Evolutionary conservation across 352 stramenopile species (phyloP).

Genomic region (Phytophthora pisi): DNA sequence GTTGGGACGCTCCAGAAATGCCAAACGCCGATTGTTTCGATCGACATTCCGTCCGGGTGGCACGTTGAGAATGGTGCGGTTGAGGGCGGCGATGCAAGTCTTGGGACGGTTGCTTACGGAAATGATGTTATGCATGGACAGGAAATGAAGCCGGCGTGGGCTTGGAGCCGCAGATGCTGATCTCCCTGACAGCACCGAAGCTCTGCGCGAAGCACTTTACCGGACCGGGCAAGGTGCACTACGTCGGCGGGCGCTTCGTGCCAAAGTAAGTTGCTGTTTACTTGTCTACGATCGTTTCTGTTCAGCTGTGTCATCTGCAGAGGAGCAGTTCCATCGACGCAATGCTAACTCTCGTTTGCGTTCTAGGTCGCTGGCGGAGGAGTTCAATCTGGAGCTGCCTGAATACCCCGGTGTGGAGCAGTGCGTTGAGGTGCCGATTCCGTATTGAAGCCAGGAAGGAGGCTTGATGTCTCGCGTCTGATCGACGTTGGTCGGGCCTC

Average conservation of each 20-base stretch:
- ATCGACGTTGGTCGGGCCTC: not conserved
- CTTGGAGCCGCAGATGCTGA: slow-evolving; percentile 93
- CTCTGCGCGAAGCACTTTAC: slow-evolving; percentile 89
- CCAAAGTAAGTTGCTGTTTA: slow-evolving; percentile 68
- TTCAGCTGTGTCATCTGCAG: not conserved
- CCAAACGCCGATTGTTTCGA: slow-evolving; percentile 90
- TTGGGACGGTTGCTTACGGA: not conserved
- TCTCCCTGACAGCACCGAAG: slow-evolving; percentile 98
- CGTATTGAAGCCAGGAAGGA: slow-evolving; percentile 32
- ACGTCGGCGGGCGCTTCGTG: slow-evolving; percentile 96
- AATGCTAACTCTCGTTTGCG: not conserved
- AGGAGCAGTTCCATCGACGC: not conserved
- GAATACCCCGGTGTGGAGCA: slow-evolving; percentile 65
- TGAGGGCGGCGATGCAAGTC: not conserved
- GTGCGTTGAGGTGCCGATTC: slow-evolving; percentile 59
- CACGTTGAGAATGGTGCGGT: slow-evolving; percentile 92
- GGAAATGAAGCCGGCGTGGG: slow-evolving; percentile 75
- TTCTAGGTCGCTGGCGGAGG: slow-evolving; percentile 56
- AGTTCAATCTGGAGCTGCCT: slow-evolving; percentile 71
- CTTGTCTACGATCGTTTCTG: no score
- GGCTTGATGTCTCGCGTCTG: slow-evolving; percentile 15
- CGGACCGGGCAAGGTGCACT: slow-evolving; percentile 88
- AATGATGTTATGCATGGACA: slow-evolving; percentile 12
- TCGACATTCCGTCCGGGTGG: slow-evolving; percentile 99
- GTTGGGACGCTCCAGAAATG: slow-evolving; percentile 72